Conservation (phyloP, 352 stramenopile genomes). For the Pythium aristosporum region DNA sequence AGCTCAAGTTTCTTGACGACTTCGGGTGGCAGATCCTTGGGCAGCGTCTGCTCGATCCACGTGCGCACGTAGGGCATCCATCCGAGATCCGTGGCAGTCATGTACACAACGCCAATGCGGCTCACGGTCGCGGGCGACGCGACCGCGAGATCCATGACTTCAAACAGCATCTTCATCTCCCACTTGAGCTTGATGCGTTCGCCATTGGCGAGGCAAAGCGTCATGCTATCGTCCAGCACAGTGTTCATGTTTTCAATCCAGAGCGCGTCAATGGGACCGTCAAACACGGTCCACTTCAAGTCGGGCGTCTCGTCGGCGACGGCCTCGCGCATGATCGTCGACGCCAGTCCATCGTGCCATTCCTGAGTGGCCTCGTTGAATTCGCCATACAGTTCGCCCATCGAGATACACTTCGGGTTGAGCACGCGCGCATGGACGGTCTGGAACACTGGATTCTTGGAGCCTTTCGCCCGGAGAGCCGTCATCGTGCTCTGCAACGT, state of each 20-base stretch:
- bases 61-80: slow-evolving; percentile 78
- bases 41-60: slow-evolving; percentile 57
- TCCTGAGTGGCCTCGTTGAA: slow-evolving; percentile 94
- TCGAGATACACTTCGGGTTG: slow-evolving; percentile 96
- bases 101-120: slow-evolving; percentile 92
- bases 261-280: slow-evolving; percentile 88
- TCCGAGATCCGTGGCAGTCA: slow-evolving; percentile 80
- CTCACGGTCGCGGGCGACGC: slow-evolving; percentile 89
- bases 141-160: slow-evolving; percentile 88
- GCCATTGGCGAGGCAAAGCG: slow-evolving; percentile 82
- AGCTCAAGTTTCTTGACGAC: slow-evolving; percentile 25
- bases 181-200: slow-evolving; percentile 85
- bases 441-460: slow-evolving; percentile 69
- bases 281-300: slow-evolving; percentile 91
- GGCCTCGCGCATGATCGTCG: slow-evolving; percentile 89
- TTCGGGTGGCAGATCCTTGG: slow-evolving; percentile 29
- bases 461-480: slow-evolving; percentile 67
- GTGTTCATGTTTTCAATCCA: slow-evolving; percentile 95
- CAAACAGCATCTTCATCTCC: slow-evolving; percentile 92
- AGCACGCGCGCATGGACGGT: slow-evolving; percentile 83
- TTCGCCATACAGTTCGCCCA: slow-evolving; percentile 93
- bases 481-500: slow-evolving; percentile 75
- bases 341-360: slow-evolving; percentile 92
- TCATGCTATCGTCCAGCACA: slow-evolving; percentile 89
- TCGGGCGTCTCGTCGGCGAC: slow-evolving; percentile 78